Percentiles rank a stretch among this genome's conserved stretches.
Evolutionary conservation across 169 alveolate species (phyloP).

Genomic region (Theileria orientalis): DNA sequence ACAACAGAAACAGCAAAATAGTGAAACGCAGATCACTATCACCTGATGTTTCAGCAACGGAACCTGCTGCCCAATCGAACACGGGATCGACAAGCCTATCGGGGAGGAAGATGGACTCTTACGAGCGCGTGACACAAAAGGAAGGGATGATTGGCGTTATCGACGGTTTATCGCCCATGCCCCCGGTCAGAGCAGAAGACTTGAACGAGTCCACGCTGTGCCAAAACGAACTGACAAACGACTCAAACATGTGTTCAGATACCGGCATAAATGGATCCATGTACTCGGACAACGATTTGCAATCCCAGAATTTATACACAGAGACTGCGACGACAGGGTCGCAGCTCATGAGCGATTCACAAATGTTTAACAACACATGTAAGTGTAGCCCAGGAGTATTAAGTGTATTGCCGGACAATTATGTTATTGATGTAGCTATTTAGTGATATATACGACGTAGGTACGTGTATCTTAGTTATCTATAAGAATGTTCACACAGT

Average conservation of each 20-base stretch:
- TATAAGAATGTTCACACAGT: no score
- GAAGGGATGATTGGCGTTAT: not conserved
- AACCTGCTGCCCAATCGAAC: not conserved
- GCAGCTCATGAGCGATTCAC: not conserved
- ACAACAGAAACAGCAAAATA: not conserved
- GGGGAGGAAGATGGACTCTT: not conserved
- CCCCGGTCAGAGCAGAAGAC: not conserved
- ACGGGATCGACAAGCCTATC: not conserved
- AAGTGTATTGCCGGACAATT: no score
- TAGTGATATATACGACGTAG: no score
- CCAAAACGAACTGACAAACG: not conserved
- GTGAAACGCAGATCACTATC: not conserved
- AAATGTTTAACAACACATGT: slow-evolving; percentile 12
- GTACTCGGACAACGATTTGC: not conserved
- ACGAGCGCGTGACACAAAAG: not conserved
- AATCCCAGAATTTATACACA: not conserved
- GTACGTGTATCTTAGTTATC: no score
- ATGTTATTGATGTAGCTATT: no score
- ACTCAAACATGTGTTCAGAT: not conserved
- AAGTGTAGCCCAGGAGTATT: not conserved
- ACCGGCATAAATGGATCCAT: not conserved
- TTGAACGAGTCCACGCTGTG: not conserved
- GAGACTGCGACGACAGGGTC: not conserved
- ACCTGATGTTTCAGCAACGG: not conserved
- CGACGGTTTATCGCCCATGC: slow-evolving; percentile 1